A percentile compares a stretch with the other conserved stretches of the same genome.
Conservation (phyloP, 805 yeast species). For the Cephaloascus fragrans region DNA sequence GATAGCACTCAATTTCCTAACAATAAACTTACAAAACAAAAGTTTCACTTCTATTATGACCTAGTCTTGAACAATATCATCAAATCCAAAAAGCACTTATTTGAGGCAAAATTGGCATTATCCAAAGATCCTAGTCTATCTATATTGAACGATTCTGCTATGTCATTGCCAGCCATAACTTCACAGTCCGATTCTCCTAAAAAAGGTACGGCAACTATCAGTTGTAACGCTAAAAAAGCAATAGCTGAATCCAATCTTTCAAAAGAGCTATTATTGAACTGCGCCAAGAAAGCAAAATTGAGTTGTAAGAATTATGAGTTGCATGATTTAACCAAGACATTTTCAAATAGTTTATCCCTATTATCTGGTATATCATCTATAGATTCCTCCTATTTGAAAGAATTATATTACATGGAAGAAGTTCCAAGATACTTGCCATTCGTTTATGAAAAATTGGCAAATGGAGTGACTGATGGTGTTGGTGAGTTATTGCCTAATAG, state of each 20-base stretch:
- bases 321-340: constrained; percentile 8
- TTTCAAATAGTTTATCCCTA: not conserved
- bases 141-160: constrained; percentile 38
- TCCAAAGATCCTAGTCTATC: constrained; percentile 38
- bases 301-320: constrained; percentile 12
- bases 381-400: not conserved
- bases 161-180: constrained; percentile 29
- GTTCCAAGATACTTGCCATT: constrained; percentile 13
- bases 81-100: not conserved
- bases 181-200: not conserved
- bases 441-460: constrained; percentile 13
- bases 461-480: constrained; percentile 1
- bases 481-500: not conserved
- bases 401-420: constrained; percentile 14
- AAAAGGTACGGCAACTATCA: not conserved
- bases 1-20: not conserved
- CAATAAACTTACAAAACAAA: not conserved
- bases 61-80: not conserved
- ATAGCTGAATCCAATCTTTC: not conserved
- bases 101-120: constrained; percentile 9
- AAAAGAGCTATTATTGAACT: constrained; percentile 1
- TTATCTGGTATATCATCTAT: not conserved
- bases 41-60: not conserved
- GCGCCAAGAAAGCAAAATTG: constrained; percentile 3
- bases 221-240: not conserved